These are phyloP conservation scores for Protea cynaroides DNA, from an alignment of 164 flowering plant genomes.

Conservation along the genomic window DNA sequence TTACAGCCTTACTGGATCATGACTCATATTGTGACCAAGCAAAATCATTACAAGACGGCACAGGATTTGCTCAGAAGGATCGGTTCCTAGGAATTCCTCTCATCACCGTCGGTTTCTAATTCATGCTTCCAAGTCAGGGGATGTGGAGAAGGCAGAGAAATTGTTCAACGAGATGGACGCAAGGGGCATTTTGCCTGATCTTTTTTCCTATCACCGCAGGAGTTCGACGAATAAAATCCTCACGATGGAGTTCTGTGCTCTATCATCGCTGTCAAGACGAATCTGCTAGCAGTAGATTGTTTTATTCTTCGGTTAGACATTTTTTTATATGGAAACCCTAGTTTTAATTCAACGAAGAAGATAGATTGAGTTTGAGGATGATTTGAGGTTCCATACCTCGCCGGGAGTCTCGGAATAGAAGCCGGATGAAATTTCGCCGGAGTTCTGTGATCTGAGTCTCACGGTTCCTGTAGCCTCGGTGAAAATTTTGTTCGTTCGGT, in stretches of 20 bases:
- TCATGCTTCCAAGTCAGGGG: slow-evolving; percentile 75
- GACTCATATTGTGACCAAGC: slow-evolving; percentile 53
- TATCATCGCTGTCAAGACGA: too few species aligned
- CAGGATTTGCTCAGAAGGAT: slow-evolving; percentile 58
- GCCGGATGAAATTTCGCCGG: too few species aligned
- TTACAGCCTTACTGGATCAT: slow-evolving; percentile 66
- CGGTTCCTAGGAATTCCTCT: slow-evolving; percentile 49
- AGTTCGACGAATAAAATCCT: slow-evolving; percentile 76
- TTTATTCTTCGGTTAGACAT: too few species aligned
- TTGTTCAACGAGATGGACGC: slow-evolving; percentile 63
- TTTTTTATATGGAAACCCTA: too few species aligned
- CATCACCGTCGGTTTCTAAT: slow-evolving; percentile 70
- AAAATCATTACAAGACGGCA: slow-evolving; percentile 49
- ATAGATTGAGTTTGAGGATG: too few species aligned
- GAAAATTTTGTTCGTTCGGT: too few species aligned
- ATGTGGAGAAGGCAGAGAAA: slow-evolving; percentile 61
- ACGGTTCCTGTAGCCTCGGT: too few species aligned
- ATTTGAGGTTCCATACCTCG: too few species aligned
- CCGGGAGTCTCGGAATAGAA: too few species aligned
- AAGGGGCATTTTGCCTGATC: slow-evolving; percentile 50
- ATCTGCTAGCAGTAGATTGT: too few species aligned
- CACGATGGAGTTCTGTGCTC: slow-evolving; percentile 76
- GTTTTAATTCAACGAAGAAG: too few species aligned
- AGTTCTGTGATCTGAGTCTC: too few species aligned
- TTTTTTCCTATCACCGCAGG: slow-evolving; percentile 65